phyloP scores from a whole-genome alignment of 768 basidiomycete species.

The Tephrocybe sp. region DNA sequence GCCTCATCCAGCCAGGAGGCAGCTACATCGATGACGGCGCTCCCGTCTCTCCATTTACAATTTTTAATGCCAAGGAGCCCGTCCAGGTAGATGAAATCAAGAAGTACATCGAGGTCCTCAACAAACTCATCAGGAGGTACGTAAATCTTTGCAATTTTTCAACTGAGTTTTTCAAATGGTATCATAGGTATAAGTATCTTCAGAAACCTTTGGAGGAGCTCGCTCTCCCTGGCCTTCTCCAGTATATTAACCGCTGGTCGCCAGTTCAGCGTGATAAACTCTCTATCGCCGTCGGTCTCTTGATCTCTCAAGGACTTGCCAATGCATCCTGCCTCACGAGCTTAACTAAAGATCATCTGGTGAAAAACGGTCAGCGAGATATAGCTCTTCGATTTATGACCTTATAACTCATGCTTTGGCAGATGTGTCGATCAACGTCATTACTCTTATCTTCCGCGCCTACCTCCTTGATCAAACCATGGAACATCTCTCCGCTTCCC shows the following conservation, averaged over 20 bases:
- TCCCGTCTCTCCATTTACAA: constrained; percentile 84
- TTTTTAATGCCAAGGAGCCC: constrained; percentile 80
- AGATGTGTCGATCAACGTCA: constrained; percentile 78
- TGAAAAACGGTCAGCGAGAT: constrained; percentile 77
- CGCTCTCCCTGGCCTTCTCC: constrained; percentile 79
- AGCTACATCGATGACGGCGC: constrained; percentile 86
- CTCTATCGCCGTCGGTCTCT: constrained; percentile 74
- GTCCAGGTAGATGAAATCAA: constrained; percentile 84
- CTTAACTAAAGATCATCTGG: constrained; percentile 90
- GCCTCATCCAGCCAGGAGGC: constrained; percentile 95
- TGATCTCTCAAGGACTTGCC: constrained; percentile 83
- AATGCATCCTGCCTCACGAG: constrained; percentile 75
- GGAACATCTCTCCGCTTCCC: constrained; percentile 81
- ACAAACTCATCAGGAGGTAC: constrained; percentile 93
- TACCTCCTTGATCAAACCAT: constrained; percentile 83
- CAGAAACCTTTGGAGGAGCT: constrained; percentile 93
- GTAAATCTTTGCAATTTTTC: neutral
- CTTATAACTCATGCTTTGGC: constrained; percentile 7
- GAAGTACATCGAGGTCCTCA: constrained; percentile 91
- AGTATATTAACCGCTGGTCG: constrained; percentile 88
- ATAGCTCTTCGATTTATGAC: neutral
- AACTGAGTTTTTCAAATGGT: constrained; percentile 13
- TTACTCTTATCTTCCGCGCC: constrained; percentile 78
- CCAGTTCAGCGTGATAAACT: constrained; percentile 79
- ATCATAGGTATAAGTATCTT: constrained; percentile 92